A percentile compares a stretch with the other conserved stretches of the same genome.
Evolutionary conservation across 345 rosid species (phyloP).

Genomic region (Turritis glabra): DNA sequence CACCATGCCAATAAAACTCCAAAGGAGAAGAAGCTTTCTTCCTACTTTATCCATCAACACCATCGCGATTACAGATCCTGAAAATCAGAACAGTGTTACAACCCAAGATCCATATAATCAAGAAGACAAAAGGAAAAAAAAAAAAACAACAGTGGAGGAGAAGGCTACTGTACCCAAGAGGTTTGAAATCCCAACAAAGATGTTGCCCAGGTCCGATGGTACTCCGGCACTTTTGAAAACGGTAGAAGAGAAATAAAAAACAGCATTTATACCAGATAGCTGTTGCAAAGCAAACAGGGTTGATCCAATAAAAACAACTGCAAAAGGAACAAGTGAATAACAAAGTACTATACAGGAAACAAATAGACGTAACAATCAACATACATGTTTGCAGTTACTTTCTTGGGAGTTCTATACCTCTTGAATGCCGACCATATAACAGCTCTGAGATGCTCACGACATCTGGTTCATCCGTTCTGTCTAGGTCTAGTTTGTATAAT

Average conservation of each 20-base stretch:
- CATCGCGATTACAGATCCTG: constrained; percentile 92
- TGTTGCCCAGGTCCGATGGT: constrained; percentile 76
- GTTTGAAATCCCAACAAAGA: constrained; percentile 75
- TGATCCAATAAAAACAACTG: constrained; percentile 99
- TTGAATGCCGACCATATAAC: constrained; percentile 74
- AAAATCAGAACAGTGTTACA: neutral
- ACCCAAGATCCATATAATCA: neutral
- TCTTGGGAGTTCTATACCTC: constrained; percentile 55
- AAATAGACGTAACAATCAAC: neutral
- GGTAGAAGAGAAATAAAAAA: constrained; percentile 96
- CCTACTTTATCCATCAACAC: constrained; percentile 91
- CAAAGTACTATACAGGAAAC: constrained; percentile 49
- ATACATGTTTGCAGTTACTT: constrained; percentile 16
- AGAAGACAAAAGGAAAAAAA: neutral
- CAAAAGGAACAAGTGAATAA: constrained; percentile 85
- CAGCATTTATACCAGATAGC: constrained; percentile 99
- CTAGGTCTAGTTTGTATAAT: constrained; percentile 68
- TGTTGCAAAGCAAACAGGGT: constrained; percentile 99
- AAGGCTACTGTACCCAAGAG: constrained; percentile 56
- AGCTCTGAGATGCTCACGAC: constrained; percentile 67
- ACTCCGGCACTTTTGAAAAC: constrained; percentile 96
- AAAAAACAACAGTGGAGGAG: neutral
- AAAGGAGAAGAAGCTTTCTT: constrained; percentile 69
- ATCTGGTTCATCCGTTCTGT: constrained; percentile 69
- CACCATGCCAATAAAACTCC: constrained; percentile 91